A percentile compares a stretch with the other conserved stretches of the same genome.
These are phyloP conservation scores for Ustilago sp. DNA, from an alignment of 1,284 basidiomycete species.

Conservation along the genomic window DNA sequence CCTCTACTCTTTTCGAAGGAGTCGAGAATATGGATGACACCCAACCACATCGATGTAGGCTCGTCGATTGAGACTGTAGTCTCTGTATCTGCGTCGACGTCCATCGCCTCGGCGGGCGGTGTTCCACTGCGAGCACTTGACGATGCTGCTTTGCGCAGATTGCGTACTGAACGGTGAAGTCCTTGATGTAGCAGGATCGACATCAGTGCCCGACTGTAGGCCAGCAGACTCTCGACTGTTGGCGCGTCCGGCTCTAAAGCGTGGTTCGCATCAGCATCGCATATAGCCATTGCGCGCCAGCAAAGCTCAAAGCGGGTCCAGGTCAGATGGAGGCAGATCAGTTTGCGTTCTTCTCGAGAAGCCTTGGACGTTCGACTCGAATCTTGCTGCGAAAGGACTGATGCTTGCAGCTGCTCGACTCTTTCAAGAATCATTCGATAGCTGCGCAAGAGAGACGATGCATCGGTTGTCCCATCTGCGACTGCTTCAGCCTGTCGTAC, in stretches of 20 bases:
- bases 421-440: constrained; percentile 32
- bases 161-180: constrained; percentile 45
- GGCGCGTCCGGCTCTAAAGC: constrained; percentile 63
- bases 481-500: constrained; percentile 12
- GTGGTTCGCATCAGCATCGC: constrained; percentile 23
- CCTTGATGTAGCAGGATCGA: constrained; percentile 56
- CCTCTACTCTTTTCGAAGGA: constrained; percentile 36
- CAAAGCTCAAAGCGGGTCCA: constrained; percentile 61
- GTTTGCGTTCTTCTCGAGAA: constrained; percentile 18
- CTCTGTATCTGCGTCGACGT: constrained; percentile 58
- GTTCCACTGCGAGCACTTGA: no score
- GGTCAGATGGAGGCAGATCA: constrained; percentile 37
- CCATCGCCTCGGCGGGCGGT: neutral
- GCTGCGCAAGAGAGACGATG: constrained; percentile 19
- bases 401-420: constrained; percentile 35
- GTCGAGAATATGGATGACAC: constrained; percentile 75
- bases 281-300: constrained; percentile 50
- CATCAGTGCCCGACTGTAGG: constrained; percentile 48
- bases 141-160: constrained; percentile 24
- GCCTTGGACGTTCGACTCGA: neutral
- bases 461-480: neutral
- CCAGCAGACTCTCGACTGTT: constrained; percentile 34
- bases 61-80: constrained; percentile 64
- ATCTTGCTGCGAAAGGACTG: constrained; percentile 18
- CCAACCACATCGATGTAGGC: constrained; percentile 81